These are phyloP conservation scores for Exophiala mesophila DNA, from an alignment of 2,329 filamentous ascomycete species.

Conservation along the genomic window DNA sequence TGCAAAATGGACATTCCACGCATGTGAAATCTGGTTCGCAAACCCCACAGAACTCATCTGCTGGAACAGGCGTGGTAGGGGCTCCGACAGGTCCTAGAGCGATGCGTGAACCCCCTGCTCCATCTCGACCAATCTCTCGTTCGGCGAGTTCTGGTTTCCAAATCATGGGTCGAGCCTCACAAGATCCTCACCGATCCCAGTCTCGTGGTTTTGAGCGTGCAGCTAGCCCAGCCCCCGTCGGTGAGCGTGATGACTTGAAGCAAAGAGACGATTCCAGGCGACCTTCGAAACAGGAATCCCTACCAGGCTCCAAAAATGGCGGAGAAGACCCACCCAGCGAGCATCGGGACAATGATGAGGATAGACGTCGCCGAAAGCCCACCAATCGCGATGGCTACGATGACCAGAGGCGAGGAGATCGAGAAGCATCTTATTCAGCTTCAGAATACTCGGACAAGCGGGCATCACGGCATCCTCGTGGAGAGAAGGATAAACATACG, in stretches of 20 bases:
- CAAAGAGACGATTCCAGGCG: slow-evolving; percentile 30
- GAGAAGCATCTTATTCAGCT: slow-evolving; percentile 53
- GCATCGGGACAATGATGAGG: slow-evolving; percentile 24
- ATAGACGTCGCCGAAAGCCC: slow-evolving; percentile 26
- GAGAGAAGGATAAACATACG: slow-evolving; percentile 49
- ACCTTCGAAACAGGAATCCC: slow-evolving; percentile 13
- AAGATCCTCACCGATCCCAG: slow-evolving; percentile 11
- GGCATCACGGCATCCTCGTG: slow-evolving; percentile 57
- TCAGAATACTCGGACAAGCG: slow-evolving; percentile 55
- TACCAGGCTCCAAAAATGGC: slow-evolving; percentile 9
- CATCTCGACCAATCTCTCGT: slow-evolving; percentile 17
- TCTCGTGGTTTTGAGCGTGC: slow-evolving; percentile 19
- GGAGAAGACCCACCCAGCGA: slow-evolving; percentile 16
- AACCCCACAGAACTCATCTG: slow-evolving; percentile 30
- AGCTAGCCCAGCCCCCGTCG: slow-evolving; percentile 9
- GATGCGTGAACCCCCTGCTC: slow-evolving; percentile 55
- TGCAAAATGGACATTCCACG: slow-evolving; percentile 26
- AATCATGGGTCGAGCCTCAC: slow-evolving; percentile 26
- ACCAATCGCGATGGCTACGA: slow-evolving; percentile 42
- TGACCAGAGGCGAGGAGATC: slow-evolving; percentile 33
- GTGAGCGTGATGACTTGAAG: slow-evolving; percentile 37
- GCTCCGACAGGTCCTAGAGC: slow-evolving; percentile 92
- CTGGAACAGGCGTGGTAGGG: slow-evolving; percentile 57
- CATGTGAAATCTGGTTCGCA: slow-evolving; percentile 27
- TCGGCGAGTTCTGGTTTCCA: slow-evolving; percentile 23